Evolutionary conservation across 805 yeast genomes (phyloP), one percentile per base, ranked within the genome.

Genomic region (Spathaspora arborariae): DNA sequence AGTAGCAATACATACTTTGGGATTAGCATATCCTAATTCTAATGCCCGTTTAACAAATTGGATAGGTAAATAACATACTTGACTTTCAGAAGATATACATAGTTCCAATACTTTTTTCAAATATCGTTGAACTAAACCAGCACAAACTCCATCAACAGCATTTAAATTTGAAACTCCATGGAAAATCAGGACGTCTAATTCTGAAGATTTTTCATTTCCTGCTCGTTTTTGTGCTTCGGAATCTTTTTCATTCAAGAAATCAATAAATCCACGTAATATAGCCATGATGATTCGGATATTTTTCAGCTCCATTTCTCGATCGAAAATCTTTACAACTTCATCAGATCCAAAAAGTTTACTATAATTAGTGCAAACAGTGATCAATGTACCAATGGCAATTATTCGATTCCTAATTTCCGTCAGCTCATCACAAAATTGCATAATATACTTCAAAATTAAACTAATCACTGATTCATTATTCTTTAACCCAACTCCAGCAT

Each of bases 11-110:
- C 88, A 79, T 4, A 77, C 56, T 46, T 85, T 76, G 1, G 96
- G 96, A 56, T 85, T 87, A 0, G 85, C 84, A 62, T 79, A 84
- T 0, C 96, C 96, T 45, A 81, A 71, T 22, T 72, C 72, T 8
- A 84, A 74, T 20, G 84, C 78, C 38, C 78, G 60, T 45, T 75
- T 79, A 38, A 88, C 56, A 49, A 82, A 80, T 26, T 72, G 67
- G 2, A 83, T 72, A 0, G 88, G 82, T 1, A 73, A 59, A 22
- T 68, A 62, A 1, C 88, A 78, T 40, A 63, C 64, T 2, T 70
- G 74, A 2, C 68, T 69, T 24, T 78, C 76, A 30, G 74, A 74
- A 3, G 59, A 53, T 0, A 81, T 51, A 45, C 88, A 79, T 15
- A 80, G 59, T 2, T 67, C 62, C 20, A 86, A 63, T 4, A 85